These are phyloP conservation scores for Fomitopsis pinicola DNA, from an alignment of 1,284 basidiomycete species.

Conservation along the genomic window DNA sequence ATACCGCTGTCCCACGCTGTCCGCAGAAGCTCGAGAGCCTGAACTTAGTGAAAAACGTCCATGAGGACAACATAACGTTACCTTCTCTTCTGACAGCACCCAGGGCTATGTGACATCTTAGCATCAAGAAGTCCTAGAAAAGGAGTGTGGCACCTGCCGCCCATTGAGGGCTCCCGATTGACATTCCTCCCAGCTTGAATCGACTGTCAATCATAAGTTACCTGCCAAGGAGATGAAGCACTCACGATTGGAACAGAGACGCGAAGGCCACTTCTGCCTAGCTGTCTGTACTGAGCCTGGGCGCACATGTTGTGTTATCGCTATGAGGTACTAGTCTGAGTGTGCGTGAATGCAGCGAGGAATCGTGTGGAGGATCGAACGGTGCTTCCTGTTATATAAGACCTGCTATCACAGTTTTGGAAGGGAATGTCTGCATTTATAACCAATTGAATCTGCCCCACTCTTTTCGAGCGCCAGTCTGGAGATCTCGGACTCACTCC, in stretches of 20 bases:
- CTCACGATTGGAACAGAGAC: constrained; percentile 45
- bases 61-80: neutral
- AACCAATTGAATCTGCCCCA: too few relatives aligned
- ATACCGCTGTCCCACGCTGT: constrained; percentile 49
- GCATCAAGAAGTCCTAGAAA: too few relatives aligned
- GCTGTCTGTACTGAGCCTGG: constrained; percentile 32
- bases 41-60: neutral
- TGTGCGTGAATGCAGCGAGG: too few relatives aligned
- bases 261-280: constrained; percentile 45
- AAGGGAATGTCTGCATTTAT: too few relatives aligned
- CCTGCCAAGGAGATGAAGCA: neutral
- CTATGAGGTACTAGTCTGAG: too few relatives aligned
- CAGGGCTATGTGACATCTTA: constrained; percentile 25
- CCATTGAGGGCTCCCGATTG: constrained; percentile 39
- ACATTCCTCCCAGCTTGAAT: constrained; percentile 42
- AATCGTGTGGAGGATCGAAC: too few relatives aligned
- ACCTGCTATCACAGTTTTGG: too few relatives aligned
- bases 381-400: too few relatives aligned
- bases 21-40: constrained; percentile 35
- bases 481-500: too few relatives aligned
- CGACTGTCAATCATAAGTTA: neutral
- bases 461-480: too few relatives aligned
- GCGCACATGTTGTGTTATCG: neutral
- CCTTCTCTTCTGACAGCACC: constrained; percentile 42
- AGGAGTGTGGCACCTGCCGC: constrained; percentile 14